phyloP scores from a whole-genome alignment of 2,329 filamentous ascomycete genomes.

The Gaeumannomyces sp. region DNA sequence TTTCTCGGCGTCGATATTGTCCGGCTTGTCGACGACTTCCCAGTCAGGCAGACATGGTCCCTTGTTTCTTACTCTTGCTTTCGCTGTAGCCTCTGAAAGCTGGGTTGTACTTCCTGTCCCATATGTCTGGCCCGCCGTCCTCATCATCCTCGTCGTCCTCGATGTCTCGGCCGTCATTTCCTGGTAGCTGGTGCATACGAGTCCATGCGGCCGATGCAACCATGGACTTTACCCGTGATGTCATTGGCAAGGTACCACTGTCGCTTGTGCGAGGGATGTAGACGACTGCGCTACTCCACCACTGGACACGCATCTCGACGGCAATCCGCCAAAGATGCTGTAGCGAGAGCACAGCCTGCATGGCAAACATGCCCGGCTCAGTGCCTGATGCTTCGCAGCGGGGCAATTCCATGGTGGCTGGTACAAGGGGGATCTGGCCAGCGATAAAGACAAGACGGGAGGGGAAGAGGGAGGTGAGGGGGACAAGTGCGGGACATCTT shows the following conservation, averaged over 20 bases:
- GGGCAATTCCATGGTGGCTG: slow-evolving; percentile 66
- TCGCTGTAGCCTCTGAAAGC: slow-evolving; percentile 36
- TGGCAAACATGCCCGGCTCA: slow-evolving; percentile 24
- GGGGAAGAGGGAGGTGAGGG: slow-evolving; percentile 8
- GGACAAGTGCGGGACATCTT: slow-evolving; percentile 8
- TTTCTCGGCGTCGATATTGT: background rate
- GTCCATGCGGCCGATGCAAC: slow-evolving; percentile 44
- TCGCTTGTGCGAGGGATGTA: slow-evolving; percentile 52
- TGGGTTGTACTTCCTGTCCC: slow-evolving; percentile 58
- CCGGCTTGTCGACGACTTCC: slow-evolving; percentile 34
- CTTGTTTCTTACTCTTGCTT: slow-evolving; percentile 19
- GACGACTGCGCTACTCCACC: slow-evolving; percentile 70
- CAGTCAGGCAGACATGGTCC: slow-evolving; percentile 43
- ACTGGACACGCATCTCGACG: slow-evolving; percentile 60
- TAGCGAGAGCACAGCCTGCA: slow-evolving; percentile 65
- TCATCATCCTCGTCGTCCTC: slow-evolving; percentile 42
- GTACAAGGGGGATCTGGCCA: slow-evolving; percentile 85
- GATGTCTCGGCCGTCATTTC: slow-evolving; percentile 28
- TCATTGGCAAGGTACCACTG: slow-evolving; percentile 18
- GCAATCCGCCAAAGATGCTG: slow-evolving; percentile 90
- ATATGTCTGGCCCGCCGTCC: slow-evolving; percentile 54
- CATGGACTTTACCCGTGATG: slow-evolving; percentile 27
- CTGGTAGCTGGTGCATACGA: slow-evolving; percentile 31
- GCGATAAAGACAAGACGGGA: slow-evolving; percentile 58
- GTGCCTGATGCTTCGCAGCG: slow-evolving; percentile 19